Base-by-base conservation (phyloP, 2,329 filamentous ascomycete species). In the Fusarium longipes region DNA sequence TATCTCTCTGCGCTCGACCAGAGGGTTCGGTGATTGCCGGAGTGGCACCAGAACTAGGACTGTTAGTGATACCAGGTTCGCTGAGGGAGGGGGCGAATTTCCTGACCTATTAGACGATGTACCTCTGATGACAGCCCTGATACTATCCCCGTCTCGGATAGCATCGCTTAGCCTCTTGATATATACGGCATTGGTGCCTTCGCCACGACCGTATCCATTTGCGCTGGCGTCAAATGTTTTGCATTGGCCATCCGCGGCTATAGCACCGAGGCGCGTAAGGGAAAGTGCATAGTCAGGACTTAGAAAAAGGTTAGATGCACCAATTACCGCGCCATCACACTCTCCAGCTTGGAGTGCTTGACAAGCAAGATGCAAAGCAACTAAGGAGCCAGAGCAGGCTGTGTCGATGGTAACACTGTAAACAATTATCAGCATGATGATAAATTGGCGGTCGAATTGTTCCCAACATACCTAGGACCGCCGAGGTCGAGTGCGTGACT, bases 161-260 rank as follows among this genome's bases (percentile, higher is more conserved):
- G 87, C 87, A 62, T 85, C 81, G 3, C 78, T 75, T 0, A 89
- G 76, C 1, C 79, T 79, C 74, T 89, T 89, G 3, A 90, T 64
- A 4, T 88, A 72, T 2, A 89, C 71, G 14, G 83, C 79, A 1
- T 79, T 84, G 18, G 83, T 77, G 0, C 86, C 87, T 67, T 90
- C 87, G 2, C 85, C 87, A 15, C 87, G 81, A 1, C 82, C 85
- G 70, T 89, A 90, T 15, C 72, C 73, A 65, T 80, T 75, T 10
- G 84, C 87, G 6, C 78, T 78, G 8, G 77, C 72, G 65, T 87
- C 86, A 71, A 83, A 87, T 17, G 82, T 81, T 54, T 80, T 78
- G 27, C 75, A 79, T 36, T 67, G 65, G n/a, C 77, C 75, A 5
- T 79, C 75, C 7, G 78, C 74, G 11, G 73, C 71, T 6, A 76